Base-by-base conservation (phyloP, 805 yeast genomes). In the Kuraishia cidri region DNA sequence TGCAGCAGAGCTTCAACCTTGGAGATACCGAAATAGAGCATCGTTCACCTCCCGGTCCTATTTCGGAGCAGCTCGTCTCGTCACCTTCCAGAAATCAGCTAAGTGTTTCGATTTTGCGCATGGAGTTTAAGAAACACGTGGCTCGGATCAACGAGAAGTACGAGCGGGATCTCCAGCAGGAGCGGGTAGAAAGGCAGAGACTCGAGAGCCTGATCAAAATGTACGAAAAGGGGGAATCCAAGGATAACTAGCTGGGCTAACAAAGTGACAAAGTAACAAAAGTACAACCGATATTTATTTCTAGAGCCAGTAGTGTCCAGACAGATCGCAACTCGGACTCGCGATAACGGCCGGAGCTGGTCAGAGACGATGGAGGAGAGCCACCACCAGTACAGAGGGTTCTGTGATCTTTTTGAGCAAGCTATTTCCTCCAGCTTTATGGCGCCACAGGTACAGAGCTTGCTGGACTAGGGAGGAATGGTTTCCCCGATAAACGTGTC, bases 111-210 rank as follows among this genome's bases (percentile, higher is more conserved):
- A 75, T 79, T 3, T 57, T 81, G 52, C 61, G 84, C 36, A 64
- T 71, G 39, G 87, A 81, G 51, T 81, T 80, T 57, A 79, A 72
- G 52, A 77, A 73, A 43, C 57, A 79, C 31, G 75, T 80, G 4
- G 57, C 65, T 15, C 76, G 74, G 25, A 70, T 79, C 36, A 83
- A 77, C 39, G 70, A 66, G 29, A 73, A 65, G 36, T 74, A 77
- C 44, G 84, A 78, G 41, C 46, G 58, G 8, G 82, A 79, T 40
- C 50, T 81, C 29, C 60, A 63, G 24, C 65, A 66, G 40, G 85
- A 79, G 50, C 62, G 73, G 27, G 53, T 62, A n/a, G 64, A 65
- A 39, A 62, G 76, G 40, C 52, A 61, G 25, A 60, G 69, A 37
- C 48, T 76, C 23, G 61, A 63, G 30, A 51, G 58, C 22, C 48